phyloP scores from a whole-genome alignment of 768 basidiomycete species.

The Hysterangium stoloniferum region DNA sequence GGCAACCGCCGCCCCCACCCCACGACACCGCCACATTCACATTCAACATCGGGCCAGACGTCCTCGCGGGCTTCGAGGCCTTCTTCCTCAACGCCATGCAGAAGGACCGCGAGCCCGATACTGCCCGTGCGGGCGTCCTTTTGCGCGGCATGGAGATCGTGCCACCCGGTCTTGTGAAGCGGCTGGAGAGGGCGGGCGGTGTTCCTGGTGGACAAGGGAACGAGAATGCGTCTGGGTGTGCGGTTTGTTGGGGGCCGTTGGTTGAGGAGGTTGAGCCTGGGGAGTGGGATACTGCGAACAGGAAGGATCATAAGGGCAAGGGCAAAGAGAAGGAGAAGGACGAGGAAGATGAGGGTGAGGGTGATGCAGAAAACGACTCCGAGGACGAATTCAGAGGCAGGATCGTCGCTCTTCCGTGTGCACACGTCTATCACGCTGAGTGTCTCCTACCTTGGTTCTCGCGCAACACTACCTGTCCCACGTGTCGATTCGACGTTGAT shows the following conservation, averaged over 20 bases:
- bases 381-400: conserved; percentile 8
- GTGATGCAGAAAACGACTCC: conserved; percentile 13
- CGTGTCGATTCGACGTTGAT: conserved; percentile 77
- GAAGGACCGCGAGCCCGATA: conserved; percentile 45
- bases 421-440: conserved; percentile 73
- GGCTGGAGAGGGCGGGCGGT: conserved; percentile 46
- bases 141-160: conserved; percentile 60
- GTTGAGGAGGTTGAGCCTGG: conserved; percentile 28
- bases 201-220: conserved; percentile 29
- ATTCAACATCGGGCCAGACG: conserved; percentile 29
- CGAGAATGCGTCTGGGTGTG: conserved; percentile 42
- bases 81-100: conserved; percentile 22
- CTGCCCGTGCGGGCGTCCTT: conserved; percentile 56
- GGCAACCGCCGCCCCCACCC: conserved; percentile 16
- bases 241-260: conserved; percentile 70
- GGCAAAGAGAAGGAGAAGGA: conserved; percentile 17
- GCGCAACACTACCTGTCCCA: conserved; percentile 75
- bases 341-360: background rate
- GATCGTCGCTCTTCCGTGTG: conserved; percentile 68
- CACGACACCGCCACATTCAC: conserved; percentile 20
- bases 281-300: conserved; percentile 24
- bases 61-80: conserved; percentile 15
- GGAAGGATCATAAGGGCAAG: conserved; percentile 26
- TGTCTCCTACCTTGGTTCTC: conserved; percentile 83
- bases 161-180: conserved; percentile 53